Evolutionary conservation across 1,284 basidiomycete species (phyloP).

Genomic region (Cutaneotrichosporon cyanovorans): DNA sequence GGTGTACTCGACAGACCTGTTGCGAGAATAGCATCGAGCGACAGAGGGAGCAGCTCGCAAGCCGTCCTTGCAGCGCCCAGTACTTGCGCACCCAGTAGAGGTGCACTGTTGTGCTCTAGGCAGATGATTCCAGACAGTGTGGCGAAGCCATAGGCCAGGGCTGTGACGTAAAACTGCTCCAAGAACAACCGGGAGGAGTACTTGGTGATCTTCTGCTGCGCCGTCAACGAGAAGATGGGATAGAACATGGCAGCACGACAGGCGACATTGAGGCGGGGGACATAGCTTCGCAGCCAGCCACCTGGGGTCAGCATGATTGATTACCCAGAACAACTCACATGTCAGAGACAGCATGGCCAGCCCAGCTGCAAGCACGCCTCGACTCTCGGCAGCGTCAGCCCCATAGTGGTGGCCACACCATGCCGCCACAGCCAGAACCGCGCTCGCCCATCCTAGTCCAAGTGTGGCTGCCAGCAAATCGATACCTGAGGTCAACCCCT

Average conservation of each 20-base stretch:
- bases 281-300: conserved; percentile 36
- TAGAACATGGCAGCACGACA: conserved; percentile 42
- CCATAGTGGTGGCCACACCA: conserved; percentile 30
- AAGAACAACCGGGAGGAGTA: conserved; percentile 22
- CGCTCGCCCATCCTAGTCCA: conserved; percentile 35
- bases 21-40: conserved; percentile 25
- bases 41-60: conserved; percentile 28
- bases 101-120: conserved; percentile 22
- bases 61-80: conserved; percentile 18
- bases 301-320: conserved; percentile 16
- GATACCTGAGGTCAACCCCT: conserved; percentile 1
- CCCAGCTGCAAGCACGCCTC: conserved; percentile 33
- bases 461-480: conserved; percentile 26
- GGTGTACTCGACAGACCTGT: neutral
- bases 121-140: conserved; percentile 28
- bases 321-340: conserved; percentile 20
- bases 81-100: conserved; percentile 23
- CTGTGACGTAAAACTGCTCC: conserved; percentile 36
- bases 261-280: conserved; percentile 34
- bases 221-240: conserved; percentile 40
- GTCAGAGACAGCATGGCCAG: conserved; percentile 33
- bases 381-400: conserved; percentile 23
- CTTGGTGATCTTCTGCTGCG: conserved; percentile 25
- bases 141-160: conserved; percentile 36
- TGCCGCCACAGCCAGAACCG: conserved; percentile 34